Base-by-base conservation (phyloP, 2,329 filamentous ascomycete genomes). In the Setomelanomma holmii region DNA sequence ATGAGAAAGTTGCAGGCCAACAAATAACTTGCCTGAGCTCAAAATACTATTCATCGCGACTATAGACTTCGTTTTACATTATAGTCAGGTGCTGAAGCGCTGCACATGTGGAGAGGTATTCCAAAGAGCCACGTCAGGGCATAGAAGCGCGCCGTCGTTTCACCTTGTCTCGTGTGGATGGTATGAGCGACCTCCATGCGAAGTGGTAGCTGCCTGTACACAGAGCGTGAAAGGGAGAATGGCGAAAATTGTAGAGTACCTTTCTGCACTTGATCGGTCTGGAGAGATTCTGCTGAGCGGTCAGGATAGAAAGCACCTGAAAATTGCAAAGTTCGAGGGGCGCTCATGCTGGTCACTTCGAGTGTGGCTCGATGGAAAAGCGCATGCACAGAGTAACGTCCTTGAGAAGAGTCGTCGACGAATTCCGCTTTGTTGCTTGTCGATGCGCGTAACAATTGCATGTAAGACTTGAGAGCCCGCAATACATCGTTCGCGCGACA, bases 401-500 rank as follows among this genome's bases (percentile, higher is more conserved):
- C 45, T n/a, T 52, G 44, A 19, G 64, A 64, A 30, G 74, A 61
- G 0, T 56, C 61, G 4, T 22, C n/a, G 12, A 73, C 62, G 30
- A 74, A 71, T 1, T 24, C 23, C 8, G 51, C 36, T 4, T 42
- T 21, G 19, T 63, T 49, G 10, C 19, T 39, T 4, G 57, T 38
- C 5, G 63, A 55, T 3, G 22, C 35, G 8, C 58, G 58, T 2
- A 70, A 27, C 21, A 69, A 69, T 33, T 57, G 46, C 1, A 66
- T 27, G 39, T 74, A 74, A 1, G 67, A 62, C 46, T 67, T 71
- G 12, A 74, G 39, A n/a, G 56, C 57, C 14, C 73, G 56, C 3
- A 71, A 51, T 5, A 64, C 55, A 33, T 76, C 72, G 35, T 75
- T 73, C 7, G 58, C 49, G 10, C 63, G 56, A 34, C 68, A 72